Conservation (phyloP, 2,329 filamentous ascomycete species). For the Pleurostoma richardsiae region DNA sequence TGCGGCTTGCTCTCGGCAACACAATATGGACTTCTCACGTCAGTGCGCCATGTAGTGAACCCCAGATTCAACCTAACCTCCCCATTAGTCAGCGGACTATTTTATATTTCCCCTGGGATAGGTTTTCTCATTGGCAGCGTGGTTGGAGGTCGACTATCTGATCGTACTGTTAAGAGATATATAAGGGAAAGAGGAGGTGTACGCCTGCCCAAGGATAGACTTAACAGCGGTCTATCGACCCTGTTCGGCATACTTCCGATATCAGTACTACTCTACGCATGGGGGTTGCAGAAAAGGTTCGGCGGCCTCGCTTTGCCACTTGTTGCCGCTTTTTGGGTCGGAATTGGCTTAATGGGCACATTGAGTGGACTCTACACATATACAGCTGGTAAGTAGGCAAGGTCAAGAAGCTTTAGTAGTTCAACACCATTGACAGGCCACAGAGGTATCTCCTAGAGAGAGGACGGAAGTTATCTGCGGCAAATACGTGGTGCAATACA, state of each 20-base stretch:
- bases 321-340: constrained; percentile 69
- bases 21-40: constrained; percentile 57
- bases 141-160: constrained; percentile 67
- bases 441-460: constrained; percentile 6
- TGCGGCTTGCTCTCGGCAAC: constrained; percentile 63
- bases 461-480: constrained; percentile 8
- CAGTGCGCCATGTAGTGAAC: constrained; percentile 69
- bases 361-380: constrained; percentile 72
- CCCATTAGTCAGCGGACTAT: constrained; percentile 63
- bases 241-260: constrained; percentile 53
- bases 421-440: background rate
- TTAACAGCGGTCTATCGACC: constrained; percentile 54
- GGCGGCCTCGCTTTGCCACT: constrained; percentile 59
- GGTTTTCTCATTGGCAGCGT: constrained; percentile 68
- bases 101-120: constrained; percentile 68
- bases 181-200: constrained; percentile 52
- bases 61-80: constrained; percentile 64
- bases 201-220: constrained; percentile 63
- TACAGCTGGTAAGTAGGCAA: constrained; percentile 4
- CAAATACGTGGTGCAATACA: constrained; percentile 12
- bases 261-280: constrained; percentile 60
- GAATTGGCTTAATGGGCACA: constrained; percentile 69
- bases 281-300: constrained; percentile 41
- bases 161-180: constrained; percentile 60
- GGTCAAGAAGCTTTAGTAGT: background rate